A percentile compares a stretch with the other conserved stretches of the same genome.
phyloP scores from a whole-genome alignment of 2,329 filamentous ascomycete species.

The Aspergillus nomiae region DNA sequence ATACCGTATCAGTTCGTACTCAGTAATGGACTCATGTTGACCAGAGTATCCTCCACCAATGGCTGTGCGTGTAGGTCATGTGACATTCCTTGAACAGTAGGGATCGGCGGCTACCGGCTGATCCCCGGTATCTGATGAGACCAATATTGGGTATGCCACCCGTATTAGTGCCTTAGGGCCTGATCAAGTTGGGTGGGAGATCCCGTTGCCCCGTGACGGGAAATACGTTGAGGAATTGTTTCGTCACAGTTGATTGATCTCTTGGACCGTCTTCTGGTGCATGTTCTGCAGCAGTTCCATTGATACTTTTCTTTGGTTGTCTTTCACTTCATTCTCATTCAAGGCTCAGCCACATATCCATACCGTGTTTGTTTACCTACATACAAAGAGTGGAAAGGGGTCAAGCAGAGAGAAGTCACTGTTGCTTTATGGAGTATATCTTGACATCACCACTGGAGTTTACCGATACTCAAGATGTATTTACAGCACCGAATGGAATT shows the following conservation, averaged over 20 bases:
- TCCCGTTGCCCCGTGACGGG: constrained; percentile 18
- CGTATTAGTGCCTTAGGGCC: constrained; percentile 21
- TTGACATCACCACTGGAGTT: not conserved
- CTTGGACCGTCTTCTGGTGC: not conserved
- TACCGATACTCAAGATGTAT: not conserved
- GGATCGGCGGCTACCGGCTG: constrained; percentile 11
- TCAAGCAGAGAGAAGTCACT: not conserved
- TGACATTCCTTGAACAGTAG: not conserved
- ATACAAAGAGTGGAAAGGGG: not conserved
- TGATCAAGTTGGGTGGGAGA: constrained; percentile 9
- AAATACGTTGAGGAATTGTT: constrained; percentile 6
- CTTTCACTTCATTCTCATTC: not conserved
- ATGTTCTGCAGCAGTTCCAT: not conserved
- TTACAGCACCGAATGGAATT: not conserved
- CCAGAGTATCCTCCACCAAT: constrained; percentile 10
- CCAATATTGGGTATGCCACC: not conserved
- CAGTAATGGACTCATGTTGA: constrained; percentile 1
- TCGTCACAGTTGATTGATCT: not conserved
- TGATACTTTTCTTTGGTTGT: not conserved
- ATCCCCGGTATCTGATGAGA: constrained; percentile 23
- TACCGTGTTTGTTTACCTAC: not conserved
- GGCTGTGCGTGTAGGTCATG: not conserved
- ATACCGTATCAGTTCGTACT: constrained; percentile 7
- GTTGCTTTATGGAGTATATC: not conserved
- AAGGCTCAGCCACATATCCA: not conserved